A percentile compares a stretch with the other conserved stretches of the same genome.
Conservation (phyloP, 1,139 yeast species). For the Hyphopichia wangnamkhiaoensis region DNA sequence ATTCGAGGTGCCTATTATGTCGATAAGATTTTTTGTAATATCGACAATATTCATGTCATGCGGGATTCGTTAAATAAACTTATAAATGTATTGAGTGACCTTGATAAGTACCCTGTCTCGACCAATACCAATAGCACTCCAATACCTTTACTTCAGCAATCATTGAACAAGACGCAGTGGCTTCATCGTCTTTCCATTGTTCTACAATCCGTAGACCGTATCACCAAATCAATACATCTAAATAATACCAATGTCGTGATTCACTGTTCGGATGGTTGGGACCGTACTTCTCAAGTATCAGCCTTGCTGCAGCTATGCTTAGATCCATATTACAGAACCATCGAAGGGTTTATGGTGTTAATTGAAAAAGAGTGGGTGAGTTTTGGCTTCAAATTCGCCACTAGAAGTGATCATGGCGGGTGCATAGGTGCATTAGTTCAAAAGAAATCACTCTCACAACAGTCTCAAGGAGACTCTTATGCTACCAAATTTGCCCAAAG, state of each 20-base stretch:
- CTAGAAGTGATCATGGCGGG: slow-evolving; percentile 75
- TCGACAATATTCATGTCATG: slow-evolving; percentile 95
- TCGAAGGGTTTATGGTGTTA: slow-evolving; percentile 81
- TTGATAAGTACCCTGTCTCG: slow-evolving; percentile 53
- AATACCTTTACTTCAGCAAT: slow-evolving; percentile 36
- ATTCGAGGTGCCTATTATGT: slow-evolving; percentile 22
- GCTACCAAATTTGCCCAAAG: slow-evolving; percentile 9
- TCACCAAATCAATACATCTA: slow-evolving; percentile 76
- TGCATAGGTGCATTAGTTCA: slow-evolving; percentile 43
- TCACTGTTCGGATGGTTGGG: slow-evolving; percentile 99
- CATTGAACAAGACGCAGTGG: slow-evolving; percentile 76
- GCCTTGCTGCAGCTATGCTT: slow-evolving; percentile 83
- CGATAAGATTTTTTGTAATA: slow-evolving; percentile 77
- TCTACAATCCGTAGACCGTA: slow-evolving; percentile 73
- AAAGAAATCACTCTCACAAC: slow-evolving; percentile 13
- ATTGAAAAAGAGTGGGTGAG: slow-evolving; percentile 95
- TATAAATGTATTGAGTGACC: slow-evolving; percentile 61
- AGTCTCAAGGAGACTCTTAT: slow-evolving; percentile 9
- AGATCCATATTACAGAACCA: slow-evolving; percentile 86
- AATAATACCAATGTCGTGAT: slow-evolving; percentile 81
- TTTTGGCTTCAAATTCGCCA: slow-evolving; percentile 88
- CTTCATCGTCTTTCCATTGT: slow-evolving; percentile 68
- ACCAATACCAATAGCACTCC: slow-evolving; percentile 33
- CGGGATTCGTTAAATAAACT: slow-evolving; percentile 76
- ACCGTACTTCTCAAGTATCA: slow-evolving; percentile 86